phyloP scores from a whole-genome alignment of 495 filamentous ascomycete genomes.

The Wilcoxina mikolae region DNA sequence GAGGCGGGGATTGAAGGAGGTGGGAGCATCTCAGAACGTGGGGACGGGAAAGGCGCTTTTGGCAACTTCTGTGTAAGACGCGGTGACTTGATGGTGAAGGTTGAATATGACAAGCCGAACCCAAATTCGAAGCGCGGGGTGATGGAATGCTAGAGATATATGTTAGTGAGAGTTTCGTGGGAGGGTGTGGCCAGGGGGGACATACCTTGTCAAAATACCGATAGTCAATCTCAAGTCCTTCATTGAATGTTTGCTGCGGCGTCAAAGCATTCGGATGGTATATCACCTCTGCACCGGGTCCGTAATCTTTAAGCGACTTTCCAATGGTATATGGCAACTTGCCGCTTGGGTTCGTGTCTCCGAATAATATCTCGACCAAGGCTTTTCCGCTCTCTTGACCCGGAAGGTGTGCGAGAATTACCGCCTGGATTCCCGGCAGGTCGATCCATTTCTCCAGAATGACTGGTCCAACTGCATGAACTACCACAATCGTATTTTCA shows the following conservation, averaged over 20 bases:
- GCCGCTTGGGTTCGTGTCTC: slow-evolving; percentile 71
- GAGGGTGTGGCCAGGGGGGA: no score
- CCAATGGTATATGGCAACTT: slow-evolving; percentile 84
- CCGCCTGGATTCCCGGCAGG: slow-evolving; percentile 59
- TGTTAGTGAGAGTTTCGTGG: no score
- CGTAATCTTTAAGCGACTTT: slow-evolving; percentile 67
- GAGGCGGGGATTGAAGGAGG: slow-evolving; percentile 47
- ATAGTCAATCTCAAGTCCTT: slow-evolving; percentile 81
- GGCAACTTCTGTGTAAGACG: slow-evolving; percentile 27
- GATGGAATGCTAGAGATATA: slow-evolving; percentile 41
- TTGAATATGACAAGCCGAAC: slow-evolving; percentile 67
- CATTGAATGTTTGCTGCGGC: slow-evolving; percentile 73
- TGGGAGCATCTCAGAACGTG: slow-evolving; percentile 40
- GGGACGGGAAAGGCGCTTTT: slow-evolving; percentile 42
- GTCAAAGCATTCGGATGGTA: slow-evolving; percentile 55
- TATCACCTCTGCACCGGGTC: slow-evolving; percentile 58
- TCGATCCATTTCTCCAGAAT: slow-evolving; percentile 75
- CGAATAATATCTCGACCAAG: slow-evolving; percentile 70
- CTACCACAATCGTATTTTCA: slow-evolving; percentile 59
- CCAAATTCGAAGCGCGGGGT: slow-evolving; percentile 63
- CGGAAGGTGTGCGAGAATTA: slow-evolving; percentile 75
- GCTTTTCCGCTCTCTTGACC: slow-evolving; percentile 84
- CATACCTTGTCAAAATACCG: slow-evolving; percentile 82
- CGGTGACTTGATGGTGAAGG: slow-evolving; percentile 45
- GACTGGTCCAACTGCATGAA: slow-evolving; percentile 83